Conservation (phyloP, 2,329 filamentous ascomycete genomes). For the Talaromyces albobiverticillius region DNA sequence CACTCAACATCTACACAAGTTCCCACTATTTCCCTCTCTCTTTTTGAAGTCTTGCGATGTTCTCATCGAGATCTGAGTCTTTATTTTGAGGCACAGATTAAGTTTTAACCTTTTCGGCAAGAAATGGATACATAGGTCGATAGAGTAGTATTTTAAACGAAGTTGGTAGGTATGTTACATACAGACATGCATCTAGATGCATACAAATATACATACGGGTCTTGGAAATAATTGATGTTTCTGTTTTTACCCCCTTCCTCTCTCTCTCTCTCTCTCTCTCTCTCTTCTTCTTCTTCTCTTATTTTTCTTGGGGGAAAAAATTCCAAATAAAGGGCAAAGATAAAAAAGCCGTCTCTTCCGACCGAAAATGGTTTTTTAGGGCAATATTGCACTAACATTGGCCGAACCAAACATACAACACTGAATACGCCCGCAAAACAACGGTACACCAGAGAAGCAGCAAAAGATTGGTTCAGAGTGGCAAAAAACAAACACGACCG, state of each 20-base stretch:
- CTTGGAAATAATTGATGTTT: not conserved
- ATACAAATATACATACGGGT: not conserved
- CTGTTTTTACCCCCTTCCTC: not conserved
- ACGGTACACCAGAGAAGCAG: too few relatives aligned
- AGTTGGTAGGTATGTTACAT: not conserved
- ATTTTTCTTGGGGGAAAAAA: not conserved
- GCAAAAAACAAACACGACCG: too few relatives aligned
- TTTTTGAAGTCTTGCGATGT: not conserved
- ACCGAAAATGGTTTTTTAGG: not conserved
- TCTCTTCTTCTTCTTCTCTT: not conserved
- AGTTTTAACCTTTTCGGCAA: too few relatives aligned
- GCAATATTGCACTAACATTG: conserved; percentile 15
- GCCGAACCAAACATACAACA: conserved; percentile 1
- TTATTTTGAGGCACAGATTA: too few relatives aligned
- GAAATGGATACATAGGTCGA: too few relatives aligned
- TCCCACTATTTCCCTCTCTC: not conserved
- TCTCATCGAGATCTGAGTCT: not conserved
- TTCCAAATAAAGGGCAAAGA: too few relatives aligned
- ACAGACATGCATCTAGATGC: not conserved
- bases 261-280: not conserved
- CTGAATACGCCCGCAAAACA: too few relatives aligned
- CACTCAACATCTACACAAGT: not conserved
- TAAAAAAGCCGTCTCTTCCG: too few relatives aligned
- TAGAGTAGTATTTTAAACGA: not conserved
- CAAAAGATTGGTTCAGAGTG: conserved; percentile 1